phyloP scores from a whole-genome alignment of 257 asterid genomes.

The Schizonepeta tenuifolia region DNA sequence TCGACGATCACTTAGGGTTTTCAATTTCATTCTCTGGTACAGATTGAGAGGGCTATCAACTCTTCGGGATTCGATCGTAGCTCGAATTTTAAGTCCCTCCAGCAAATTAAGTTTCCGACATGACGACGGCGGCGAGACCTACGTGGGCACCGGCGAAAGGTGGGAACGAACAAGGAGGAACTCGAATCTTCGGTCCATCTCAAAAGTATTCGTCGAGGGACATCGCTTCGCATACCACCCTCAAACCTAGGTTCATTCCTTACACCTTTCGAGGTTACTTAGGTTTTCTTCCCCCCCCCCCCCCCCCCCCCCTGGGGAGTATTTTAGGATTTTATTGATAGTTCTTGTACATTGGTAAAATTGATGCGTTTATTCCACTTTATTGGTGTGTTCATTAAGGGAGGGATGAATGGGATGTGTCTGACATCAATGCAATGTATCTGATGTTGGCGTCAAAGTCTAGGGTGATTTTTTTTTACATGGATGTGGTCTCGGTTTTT shows the following conservation, averaged over 20 bases:
- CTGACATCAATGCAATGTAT: background rate
- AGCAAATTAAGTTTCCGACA: constrained; percentile 37
- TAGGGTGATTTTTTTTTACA: no score
- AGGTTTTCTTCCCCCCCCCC: no score
- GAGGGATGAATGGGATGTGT: background rate
- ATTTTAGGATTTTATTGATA: background rate
- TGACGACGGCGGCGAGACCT: constrained; percentile 98
- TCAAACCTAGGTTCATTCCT: constrained; percentile 73
- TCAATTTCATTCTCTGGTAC: background rate
- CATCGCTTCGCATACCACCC: constrained; percentile 84
- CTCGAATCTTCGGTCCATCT: constrained; percentile 93
- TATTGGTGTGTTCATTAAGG: background rate
- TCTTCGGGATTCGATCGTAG: constrained; percentile 11
- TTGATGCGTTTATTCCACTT: background rate
- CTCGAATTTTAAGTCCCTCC: constrained; percentile 12
- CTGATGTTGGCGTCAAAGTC: background rate
- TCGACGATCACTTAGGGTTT: background rate
- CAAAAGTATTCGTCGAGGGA: constrained; percentile 98
- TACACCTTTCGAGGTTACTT: background rate
- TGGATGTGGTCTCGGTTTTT: background rate
- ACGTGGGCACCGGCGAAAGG: constrained; percentile 99
- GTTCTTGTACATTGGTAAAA: background rate
- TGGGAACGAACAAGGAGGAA: constrained; percentile 96
- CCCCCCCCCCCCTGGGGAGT: no score
- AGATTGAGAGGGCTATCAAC: background rate